Base-by-base conservation (phyloP, 495 filamentous ascomycete species). In the Friedmanniomyces simplex region DNA sequence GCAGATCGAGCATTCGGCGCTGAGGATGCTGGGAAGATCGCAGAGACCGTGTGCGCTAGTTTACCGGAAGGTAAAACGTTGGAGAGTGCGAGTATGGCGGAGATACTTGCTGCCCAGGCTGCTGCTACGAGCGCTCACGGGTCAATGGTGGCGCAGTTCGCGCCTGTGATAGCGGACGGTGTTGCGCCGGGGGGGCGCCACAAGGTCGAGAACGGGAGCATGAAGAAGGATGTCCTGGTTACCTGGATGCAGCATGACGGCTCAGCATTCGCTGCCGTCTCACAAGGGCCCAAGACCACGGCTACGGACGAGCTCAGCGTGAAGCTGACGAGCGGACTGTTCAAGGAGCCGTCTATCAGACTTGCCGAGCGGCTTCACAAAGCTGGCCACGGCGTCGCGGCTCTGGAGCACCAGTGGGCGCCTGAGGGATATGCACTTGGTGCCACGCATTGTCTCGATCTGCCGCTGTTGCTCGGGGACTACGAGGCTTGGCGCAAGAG, bases 231-330 rank as follows among this genome's bases (percentile, higher is more conserved):
- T n/a, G 25, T 52, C 26, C 30, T 32, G 26, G 49, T 52, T 14
- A 52, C 49, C 16, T 52, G 49, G 49, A 52, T 22, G 30, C 26
- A 52, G 26, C 49, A 52, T 20, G 49, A 52, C 18, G 49, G 49
- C 14, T 32, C 49, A 4, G 49, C 49, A 2, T 52, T 52, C 20
- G 49, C 49, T 36, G 49, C 49, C 2, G 11, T 52, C 8, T 18
- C 49, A 2, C 16, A 36, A 10, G 49, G 49, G 10, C 30, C 30
- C 12, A 1, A 32, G 49, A 52, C 49, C 1, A 52, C 11, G 16
- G 49, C 49, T 14, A 18, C 25, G 4, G 49, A 52, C 20, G 49
- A 52, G 10, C 30, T 52, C 26, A 52, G 49, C 20, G 30, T 52
- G 12, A 52, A 52, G 49, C 3, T 52, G 2, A 52, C 49, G 16